A percentile compares a stretch with the other conserved stretches of the same genome.
phyloP scores from a whole-genome alignment of 176 grass and related monocot genomes.

The Carex littledalei region DNA sequence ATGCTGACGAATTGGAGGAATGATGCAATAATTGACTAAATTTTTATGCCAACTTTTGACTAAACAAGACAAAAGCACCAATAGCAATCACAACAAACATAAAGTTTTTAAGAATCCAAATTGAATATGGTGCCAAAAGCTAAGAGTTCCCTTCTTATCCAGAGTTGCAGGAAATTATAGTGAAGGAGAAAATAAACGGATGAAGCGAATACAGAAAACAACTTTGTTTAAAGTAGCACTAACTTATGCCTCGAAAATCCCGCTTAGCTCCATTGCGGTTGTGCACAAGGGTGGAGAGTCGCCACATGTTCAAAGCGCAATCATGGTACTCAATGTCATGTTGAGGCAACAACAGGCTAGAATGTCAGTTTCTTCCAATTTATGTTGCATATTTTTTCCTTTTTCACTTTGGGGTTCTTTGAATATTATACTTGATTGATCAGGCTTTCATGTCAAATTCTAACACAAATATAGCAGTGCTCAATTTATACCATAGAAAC shows the following conservation, averaged over 20 bases:
- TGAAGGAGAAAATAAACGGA: constrained; percentile 39
- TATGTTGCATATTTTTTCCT: neutral
- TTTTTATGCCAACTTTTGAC: no score
- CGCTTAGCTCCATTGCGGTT: constrained; percentile 49
- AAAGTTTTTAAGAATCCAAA: no score
- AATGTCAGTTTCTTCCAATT: constrained; percentile 18
- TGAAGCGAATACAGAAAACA: constrained; percentile 45
- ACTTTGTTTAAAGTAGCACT: constrained; percentile 51
- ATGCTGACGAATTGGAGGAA: no score
- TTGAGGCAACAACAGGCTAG: constrained; percentile 89
- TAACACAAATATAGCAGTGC: no score
- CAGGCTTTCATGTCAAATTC: neutral
- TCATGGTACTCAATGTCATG: constrained; percentile 72
- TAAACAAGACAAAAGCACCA: no score
- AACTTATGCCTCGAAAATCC: constrained; percentile 60
- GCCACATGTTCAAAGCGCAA: constrained; percentile 51
- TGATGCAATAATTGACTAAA: no score
- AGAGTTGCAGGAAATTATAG: neutral
- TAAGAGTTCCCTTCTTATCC: no score
- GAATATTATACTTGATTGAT: neutral
- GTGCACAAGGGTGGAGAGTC: constrained; percentile 47
- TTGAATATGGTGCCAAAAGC: no score
- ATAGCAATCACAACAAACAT: no score
- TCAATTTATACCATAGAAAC: neutral
- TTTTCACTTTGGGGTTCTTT: neutral